Evolutionary conservation across 2,329 filamentous ascomycete species (phyloP), one percentile per base, ranked within the genome.

Genomic region (Fusarium nematophilum): DNA sequence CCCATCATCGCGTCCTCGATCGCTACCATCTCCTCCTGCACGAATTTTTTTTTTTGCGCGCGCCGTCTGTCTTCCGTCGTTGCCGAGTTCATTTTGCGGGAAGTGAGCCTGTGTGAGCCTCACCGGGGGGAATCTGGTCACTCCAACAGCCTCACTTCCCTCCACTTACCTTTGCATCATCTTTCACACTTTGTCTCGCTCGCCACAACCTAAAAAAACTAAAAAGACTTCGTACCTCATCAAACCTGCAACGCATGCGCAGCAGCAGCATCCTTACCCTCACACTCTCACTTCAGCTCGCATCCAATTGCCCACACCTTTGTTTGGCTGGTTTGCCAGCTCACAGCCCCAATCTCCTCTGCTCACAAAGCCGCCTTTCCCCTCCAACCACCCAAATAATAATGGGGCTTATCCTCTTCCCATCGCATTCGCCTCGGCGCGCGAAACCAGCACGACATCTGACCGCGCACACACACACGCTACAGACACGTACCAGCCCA

Each of bases 361-460:
- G 34, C 39, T 52, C 55, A 36, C 44, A 58, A 58, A 51, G 36
- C 37, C 26, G 18, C 33, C 14, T 21, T 56, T 46, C 43, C 42
- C 37, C 34, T 44, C 61, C 61, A 65, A 62, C 57, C 57, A 54
- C 57, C 61, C 52, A 25, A 34, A 57, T 61, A 59, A 60, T 26
- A 48, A 63, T 14, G 60, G 60, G 61, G 61, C 42, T 17, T 50
- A 39, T 30, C 45, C 45, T 54, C 31, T 47, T 37, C 48, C 40
- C 45, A 38, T 48, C 31, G 13, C 51, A 56, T 56, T 52, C 48
- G 29, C 51, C 57, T 53, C 45, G 57, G 38, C 47, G 47, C 58
- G 57, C 39, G 36, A 57, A 57, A 36, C 52, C 38, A 61, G 40
- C 52, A 61, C 52, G 31, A 43, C 57, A 61, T 62, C 33, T 61